Percentiles rank a stretch among this genome's conserved stretches.
Conservation (phyloP, 192 early-diverging fungal species). For the Borealophlyctis nickersoniae region DNA sequence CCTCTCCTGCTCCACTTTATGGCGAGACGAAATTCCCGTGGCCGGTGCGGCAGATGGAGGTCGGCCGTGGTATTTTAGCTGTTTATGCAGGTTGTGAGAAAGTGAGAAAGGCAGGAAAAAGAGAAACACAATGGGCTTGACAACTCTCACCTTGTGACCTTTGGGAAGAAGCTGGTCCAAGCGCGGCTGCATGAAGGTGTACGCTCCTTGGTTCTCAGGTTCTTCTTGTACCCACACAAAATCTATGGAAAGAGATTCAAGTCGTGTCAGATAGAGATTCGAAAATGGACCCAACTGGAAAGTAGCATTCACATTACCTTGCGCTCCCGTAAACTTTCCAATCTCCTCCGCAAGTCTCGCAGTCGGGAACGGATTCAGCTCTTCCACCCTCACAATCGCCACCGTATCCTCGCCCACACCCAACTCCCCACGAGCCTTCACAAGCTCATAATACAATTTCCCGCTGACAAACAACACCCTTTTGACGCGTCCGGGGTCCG, state of each 20-base stretch:
- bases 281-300: not conserved
- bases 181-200: constrained; percentile 82
- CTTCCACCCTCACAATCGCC: constrained; percentile 86
- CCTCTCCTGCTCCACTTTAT: constrained; percentile 59
- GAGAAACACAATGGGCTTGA: no score
- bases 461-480: constrained; percentile 85
- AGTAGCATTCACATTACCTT: constrained; percentile 32
- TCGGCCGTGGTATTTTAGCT: constrained; percentile 70
- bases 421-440: constrained; percentile 54
- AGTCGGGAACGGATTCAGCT: constrained; percentile 87
- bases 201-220: constrained; percentile 90
- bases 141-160: constrained; percentile 19
- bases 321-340: constrained; percentile 56
- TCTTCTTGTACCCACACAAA: constrained; percentile 72
- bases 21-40: constrained; percentile 66
- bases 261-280: not conserved
- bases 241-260: constrained; percentile 26
- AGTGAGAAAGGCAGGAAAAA: not conserved
- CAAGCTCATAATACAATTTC: constrained; percentile 90
- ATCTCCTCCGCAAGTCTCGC: constrained; percentile 64
- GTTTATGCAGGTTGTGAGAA: not conserved
- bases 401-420: constrained; percentile 48
- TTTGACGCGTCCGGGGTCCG: constrained; percentile 39
- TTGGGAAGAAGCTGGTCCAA: constrained; percentile 71
- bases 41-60: constrained; percentile 73